Base-by-base conservation (phyloP, 2,329 filamentous ascomycete genomes). In the Penicillium crustosum region DNA sequence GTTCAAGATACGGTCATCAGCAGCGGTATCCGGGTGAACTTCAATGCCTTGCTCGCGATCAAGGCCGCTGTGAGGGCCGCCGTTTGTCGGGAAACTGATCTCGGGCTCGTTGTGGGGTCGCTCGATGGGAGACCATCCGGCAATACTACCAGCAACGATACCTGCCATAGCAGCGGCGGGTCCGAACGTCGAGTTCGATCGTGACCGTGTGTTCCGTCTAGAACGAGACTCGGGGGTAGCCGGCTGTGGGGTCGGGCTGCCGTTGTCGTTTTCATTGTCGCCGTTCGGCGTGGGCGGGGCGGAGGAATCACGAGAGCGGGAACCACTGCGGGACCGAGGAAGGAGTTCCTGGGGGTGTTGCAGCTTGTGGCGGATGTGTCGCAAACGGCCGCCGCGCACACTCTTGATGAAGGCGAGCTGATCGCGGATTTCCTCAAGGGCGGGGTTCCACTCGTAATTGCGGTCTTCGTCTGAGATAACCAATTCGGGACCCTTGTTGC, bases 81-180 rank as follows among this genome's bases (percentile, higher is more conserved):
- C 71, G 39, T 68, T 69, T 25, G 70, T 64, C 1, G 75, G 71
- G 61, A 79, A 77, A 15, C 67, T 70, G 54, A 75, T 67, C 4
- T 59, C 57, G 6, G 54, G 23, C 8, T 53, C 57, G 17, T 35
- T 49, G n/a, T 53, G 60, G 53, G 8, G 6, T 41, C 81, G 75
- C 60, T 86, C 84, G 53, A 87, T 83, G 0, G 78, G 86, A 36
- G 84, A 87, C 84, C 83, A 88, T 42, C 84, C 85, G 42, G 81
- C 84, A 62, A 88, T 81, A 68, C 83, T 86, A 53, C 86, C 85
- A n/a, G 85, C 86, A 38, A 88, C 80, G 48, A 88, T 80, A 64
- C 86, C 86, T 25, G 85, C 85, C 84, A 87, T 87, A 38, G 85
- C 86, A 45, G 83, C 80, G 15, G 84, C 85, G 9, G 85, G 82